phyloP scores from a whole-genome alignment of 352 stramenopile genomes.

The Phytopythium boreale region DNA sequence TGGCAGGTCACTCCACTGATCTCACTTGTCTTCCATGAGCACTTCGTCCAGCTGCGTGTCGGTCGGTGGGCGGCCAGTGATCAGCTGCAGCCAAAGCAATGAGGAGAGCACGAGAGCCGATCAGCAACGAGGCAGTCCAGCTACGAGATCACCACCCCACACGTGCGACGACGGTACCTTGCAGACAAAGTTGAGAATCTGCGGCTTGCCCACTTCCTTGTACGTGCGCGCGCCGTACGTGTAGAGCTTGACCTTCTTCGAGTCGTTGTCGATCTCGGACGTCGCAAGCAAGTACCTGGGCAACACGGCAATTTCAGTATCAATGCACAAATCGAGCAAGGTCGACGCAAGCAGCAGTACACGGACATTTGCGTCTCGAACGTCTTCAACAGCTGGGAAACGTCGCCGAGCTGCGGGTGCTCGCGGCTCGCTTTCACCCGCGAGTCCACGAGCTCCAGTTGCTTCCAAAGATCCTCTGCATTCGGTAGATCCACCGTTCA shows the following conservation, averaged over 20 bases:
- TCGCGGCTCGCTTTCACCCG: constrained; percentile 56
- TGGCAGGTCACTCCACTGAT: too few species aligned
- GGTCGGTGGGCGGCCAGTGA: constrained; percentile 60
- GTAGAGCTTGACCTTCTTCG: constrained; percentile 80
- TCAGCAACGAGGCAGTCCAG: background rate
- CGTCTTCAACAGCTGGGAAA: constrained; percentile 66
- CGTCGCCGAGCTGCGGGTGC: constrained; percentile 68
- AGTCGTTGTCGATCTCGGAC: constrained; percentile 68
- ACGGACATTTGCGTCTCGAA: constrained; percentile 79
- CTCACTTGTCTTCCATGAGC: constrained; percentile 49
- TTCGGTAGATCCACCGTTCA: background rate
- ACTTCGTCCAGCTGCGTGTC: constrained; percentile 73
- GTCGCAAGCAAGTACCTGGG: constrained; percentile 62
- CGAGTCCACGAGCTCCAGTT: constrained; percentile 58
- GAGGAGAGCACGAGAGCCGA: background rate
- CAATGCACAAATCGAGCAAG: background rate
- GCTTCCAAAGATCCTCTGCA: constrained; percentile 78
- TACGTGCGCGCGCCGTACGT: constrained; percentile 61
- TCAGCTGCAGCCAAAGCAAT: constrained; percentile 34
- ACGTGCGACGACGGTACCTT: constrained; percentile 48
- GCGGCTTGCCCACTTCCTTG: constrained; percentile 79
- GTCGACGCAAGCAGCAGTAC: background rate
- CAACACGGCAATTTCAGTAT: background rate
- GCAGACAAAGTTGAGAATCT: constrained; percentile 88
- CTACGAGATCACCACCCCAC: background rate